Evolutionary conservation across 768 basidiomycete genomes (phyloP).

Genomic region (Chalciporus pseudorubinellus): DNA sequence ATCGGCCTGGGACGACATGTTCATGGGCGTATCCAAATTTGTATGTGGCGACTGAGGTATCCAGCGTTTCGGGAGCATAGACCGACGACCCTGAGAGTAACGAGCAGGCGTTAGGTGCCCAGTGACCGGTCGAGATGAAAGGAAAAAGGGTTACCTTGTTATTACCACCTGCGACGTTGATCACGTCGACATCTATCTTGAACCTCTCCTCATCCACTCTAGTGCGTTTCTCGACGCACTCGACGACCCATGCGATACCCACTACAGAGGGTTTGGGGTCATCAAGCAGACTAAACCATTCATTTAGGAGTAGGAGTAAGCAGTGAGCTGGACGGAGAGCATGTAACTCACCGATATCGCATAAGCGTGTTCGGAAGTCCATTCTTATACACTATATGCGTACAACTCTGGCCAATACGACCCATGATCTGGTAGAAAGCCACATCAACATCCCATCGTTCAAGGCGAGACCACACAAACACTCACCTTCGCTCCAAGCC

Average conservation of each 20-base stretch:
- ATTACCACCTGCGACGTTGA: conserved; percentile 56
- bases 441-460: neutral
- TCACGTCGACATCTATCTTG: conserved; percentile 57
- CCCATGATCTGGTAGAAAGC: conserved; percentile 49
- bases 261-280: conserved; percentile 74
- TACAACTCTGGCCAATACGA: conserved; percentile 69
- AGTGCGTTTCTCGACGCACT: conserved; percentile 69
- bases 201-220: conserved; percentile 65
- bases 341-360: conserved; percentile 57
- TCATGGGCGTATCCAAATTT: conserved; percentile 1
- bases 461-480: neutral
- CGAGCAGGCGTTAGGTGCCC: neutral
- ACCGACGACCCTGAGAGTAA: conserved; percentile 60
- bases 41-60: conserved; percentile 30
- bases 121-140: neutral
- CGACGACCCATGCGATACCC: conserved; percentile 87
- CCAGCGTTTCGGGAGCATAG: conserved; percentile 66
- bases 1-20: conserved; percentile 28
- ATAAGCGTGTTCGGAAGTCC: conserved; percentile 71
- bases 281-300: conserved; percentile 47
- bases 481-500: conserved; percentile 76
- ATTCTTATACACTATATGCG: conserved; percentile 85
- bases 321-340: neutral
- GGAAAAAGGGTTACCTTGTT: conserved; percentile 51
- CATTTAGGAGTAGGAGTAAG: neutral